Evolutionary conservation across 495 filamentous ascomycete genomes (phyloP), one percentile per base, ranked within the genome.

Genomic region (Hyaloscypha hepaticicola): DNA sequence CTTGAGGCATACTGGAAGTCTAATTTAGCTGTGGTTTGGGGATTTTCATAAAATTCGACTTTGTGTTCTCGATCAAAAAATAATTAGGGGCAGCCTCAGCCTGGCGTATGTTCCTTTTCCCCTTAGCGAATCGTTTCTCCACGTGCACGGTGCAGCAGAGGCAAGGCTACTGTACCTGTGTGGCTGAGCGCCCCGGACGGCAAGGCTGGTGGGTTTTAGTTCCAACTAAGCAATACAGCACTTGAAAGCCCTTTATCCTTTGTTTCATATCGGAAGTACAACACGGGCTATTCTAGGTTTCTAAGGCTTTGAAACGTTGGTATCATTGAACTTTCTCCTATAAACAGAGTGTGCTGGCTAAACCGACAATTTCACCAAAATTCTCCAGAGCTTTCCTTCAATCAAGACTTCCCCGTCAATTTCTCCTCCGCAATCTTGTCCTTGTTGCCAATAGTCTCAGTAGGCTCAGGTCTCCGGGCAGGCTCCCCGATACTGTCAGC

Each of bases 401-500:
- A 26, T 24, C 41, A 72, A 41, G 70, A 66, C 65, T 77, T 76
- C 26, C 72, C 73, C 29, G 72, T 67, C 70, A 80, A 70, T 58
- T 76, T 69, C 34, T 79, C 75, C 58, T 81, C 79, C 11, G 77
- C 76, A 45, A 74, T 73, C 60, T 76, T 75, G 61, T 83, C 76
- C 60, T 75, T 81, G 48, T 73, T 77, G 9, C 74, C 78, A 55
- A 72, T 53, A 29, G 76, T 77, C 26, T 73, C 70, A 28, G 74
- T 67, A 52, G 75, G 61, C 58, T 79, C 73, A 48, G 68, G 69
- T 51, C 74, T 72, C 25, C 55, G 52, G 26, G 65, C 69, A 33
- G 58, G 58, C 51, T 65, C 64, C 31, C 75, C 72, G 58, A 75
- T 75, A 62, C 70, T 78, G 21, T 83, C 85, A 12, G 80, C 76